Base-by-base conservation (phyloP, 306 rosid genomes). In the Cucurbita pepo region DNA sequence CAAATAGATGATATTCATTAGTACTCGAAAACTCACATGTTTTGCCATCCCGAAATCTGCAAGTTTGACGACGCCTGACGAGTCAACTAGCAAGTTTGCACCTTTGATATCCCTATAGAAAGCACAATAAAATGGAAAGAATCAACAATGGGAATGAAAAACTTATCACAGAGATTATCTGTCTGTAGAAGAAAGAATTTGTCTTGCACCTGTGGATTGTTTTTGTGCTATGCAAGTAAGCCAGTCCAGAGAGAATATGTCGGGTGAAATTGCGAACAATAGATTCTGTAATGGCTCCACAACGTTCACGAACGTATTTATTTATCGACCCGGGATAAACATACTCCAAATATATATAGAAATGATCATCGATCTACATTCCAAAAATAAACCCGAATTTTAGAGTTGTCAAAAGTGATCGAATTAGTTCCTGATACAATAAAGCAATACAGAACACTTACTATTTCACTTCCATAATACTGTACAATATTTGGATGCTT, bases 11-110 rank as follows among this genome's bases (percentile, higher is more conserved):
- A 30, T 34, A 59, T 5, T 13, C 71, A 54, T 11, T 67, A 57
- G 80, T 54, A 59, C 30, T 43, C 14, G 71, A 77, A 77, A 54
- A 87, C 98, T 87, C 77, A 94, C 98, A 81, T 79, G 85, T 83
- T 94, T 94, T 11, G 98, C 92, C 87, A 94, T 88, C 73, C 98
- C 98, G 56, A 94, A 94, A 87, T 94, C 98, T 15, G 98, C 97
- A 63, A 94, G 98, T 81, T 94, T 94, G 74, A 94, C 97, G 9
- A 65, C 86, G 41, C 98, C 98, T 1, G 81, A 85, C 15, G 90
- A 80, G 80, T 90, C 90, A 51, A 94, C 97, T 10, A 94, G 86
- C 83, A 94, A 85, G 89, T 94, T 94, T 77, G 98, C 97, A 78
- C 98, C 96, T 85, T 94, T 94, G 78, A 94, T 94, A 80, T 94